Percentiles rank a stretch among this genome's conserved stretches.
phyloP scores from a whole-genome alignment of 2,329 filamentous ascomycete species.

The Fusarium humuli region DNA sequence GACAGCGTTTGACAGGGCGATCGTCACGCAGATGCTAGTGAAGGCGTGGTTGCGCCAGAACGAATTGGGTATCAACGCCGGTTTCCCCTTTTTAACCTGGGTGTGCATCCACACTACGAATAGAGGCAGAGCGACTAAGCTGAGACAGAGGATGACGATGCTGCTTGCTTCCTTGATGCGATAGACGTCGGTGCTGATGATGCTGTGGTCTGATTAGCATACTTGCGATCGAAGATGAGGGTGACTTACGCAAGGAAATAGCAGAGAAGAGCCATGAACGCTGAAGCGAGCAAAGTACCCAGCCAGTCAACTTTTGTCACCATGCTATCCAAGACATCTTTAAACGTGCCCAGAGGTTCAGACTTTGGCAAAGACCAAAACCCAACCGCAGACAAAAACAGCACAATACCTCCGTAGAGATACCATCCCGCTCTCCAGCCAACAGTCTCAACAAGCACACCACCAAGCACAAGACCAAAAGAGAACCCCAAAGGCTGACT shows the following conservation, averaged over 20 bases:
- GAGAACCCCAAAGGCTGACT: slow-evolving; percentile 63
- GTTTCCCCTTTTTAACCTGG: slow-evolving; percentile 57
- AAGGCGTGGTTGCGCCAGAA: slow-evolving; percentile 70
- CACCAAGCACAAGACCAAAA: slow-evolving; percentile 62
- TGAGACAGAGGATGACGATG: slow-evolving; percentile 59
- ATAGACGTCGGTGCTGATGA: slow-evolving; percentile 53
- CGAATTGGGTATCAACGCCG: slow-evolving; percentile 71
- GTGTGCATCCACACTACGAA: slow-evolving; percentile 67
- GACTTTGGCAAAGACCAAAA: slow-evolving; percentile 52
- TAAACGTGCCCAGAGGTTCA: slow-evolving; percentile 40
- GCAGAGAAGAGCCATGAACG: slow-evolving; percentile 60
- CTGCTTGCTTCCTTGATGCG: slow-evolving; percentile 58
- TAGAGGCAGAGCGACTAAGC: slow-evolving; percentile 55
- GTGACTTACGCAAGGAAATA: slow-evolving; percentile 65
- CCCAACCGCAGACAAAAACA: slow-evolving; percentile 52
- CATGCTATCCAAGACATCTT: slow-evolving; percentile 38
- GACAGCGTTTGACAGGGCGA: slow-evolving; percentile 60
- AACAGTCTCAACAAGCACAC: slow-evolving; percentile 58
- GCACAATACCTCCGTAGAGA: slow-evolving; percentile 51
- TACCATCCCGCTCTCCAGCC: slow-evolving; percentile 64
- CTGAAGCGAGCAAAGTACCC: slow-evolving; percentile 60
- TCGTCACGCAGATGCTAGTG: slow-evolving; percentile 64
- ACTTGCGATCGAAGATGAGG: neutral
- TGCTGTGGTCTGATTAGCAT: slow-evolving; percentile 32
- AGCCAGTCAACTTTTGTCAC: slow-evolving; percentile 64